A percentile compares a stretch with the other conserved stretches of the same genome.
Conservation (phyloP, 2,329 filamentous ascomycete species). For the Cyphellophora europaea region DNA sequence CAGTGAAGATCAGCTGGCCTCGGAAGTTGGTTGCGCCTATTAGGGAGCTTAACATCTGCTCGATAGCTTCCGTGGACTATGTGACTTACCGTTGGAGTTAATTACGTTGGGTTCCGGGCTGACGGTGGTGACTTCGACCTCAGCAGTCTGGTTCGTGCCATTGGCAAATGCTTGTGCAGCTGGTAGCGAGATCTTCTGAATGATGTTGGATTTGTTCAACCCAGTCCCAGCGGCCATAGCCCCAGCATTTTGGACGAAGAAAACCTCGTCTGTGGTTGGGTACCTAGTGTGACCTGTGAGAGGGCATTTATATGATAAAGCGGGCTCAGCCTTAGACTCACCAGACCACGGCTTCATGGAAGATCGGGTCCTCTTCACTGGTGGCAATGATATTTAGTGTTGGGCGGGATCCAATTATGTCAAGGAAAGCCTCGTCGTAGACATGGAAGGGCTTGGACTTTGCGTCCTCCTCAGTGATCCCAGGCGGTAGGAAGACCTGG, state of each 20-base stretch:
- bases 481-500: slow-evolving; percentile 36
- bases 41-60: not conserved
- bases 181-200: slow-evolving; percentile 40
- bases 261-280: slow-evolving; percentile 41
- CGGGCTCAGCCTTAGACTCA: slow-evolving; percentile 19
- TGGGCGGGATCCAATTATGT: slow-evolving; percentile 41
- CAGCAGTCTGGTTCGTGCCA: slow-evolving; percentile 27
- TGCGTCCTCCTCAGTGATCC: slow-evolving; percentile 28
- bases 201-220: slow-evolving; percentile 41
- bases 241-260: slow-evolving; percentile 47
- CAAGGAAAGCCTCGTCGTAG: slow-evolving; percentile 43
- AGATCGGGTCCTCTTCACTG: slow-evolving; percentile 36
- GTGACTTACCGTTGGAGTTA: slow-evolving; percentile 31
- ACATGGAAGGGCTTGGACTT: slow-evolving; percentile 30
- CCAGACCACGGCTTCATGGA: slow-evolving; percentile 50
- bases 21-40: slow-evolving; percentile 43
- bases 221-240: slow-evolving; percentile 38
- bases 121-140: slow-evolving; percentile 35
- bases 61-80: not conserved
- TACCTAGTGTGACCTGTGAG: slow-evolving; percentile 20
- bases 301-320: not conserved
- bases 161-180: slow-evolving; percentile 28
- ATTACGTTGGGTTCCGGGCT: slow-evolving; percentile 34
- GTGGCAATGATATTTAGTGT: slow-evolving; percentile 42
- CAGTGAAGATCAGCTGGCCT: slow-evolving; percentile 40